Conservation (phyloP, 352 stramenopile species). For the Stramenopiles sp. region DNA sequence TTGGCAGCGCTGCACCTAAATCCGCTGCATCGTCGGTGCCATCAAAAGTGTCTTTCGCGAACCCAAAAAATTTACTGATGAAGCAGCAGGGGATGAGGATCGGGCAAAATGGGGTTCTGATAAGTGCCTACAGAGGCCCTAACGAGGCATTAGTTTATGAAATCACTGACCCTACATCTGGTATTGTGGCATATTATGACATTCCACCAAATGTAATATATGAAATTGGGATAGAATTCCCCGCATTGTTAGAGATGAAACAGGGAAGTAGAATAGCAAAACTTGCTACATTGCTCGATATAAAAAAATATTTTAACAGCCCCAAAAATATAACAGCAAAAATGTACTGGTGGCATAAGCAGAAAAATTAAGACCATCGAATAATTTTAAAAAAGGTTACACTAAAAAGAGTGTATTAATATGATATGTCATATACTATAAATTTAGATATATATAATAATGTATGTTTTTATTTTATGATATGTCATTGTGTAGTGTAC, state of each 20-base stretch:
- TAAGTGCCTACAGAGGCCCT: not conserved
- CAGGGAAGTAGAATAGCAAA: not conserved
- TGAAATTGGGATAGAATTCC: not conserved
- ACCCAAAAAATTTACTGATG: not conserved
- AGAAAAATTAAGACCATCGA: not conserved
- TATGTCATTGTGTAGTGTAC: not conserved
- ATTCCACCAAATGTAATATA: not conserved
- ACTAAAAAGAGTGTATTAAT: conserved; percentile 5
- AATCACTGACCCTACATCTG: not conserved
- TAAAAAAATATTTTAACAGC: not conserved
- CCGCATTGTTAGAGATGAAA: not conserved
- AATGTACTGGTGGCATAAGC: conserved; percentile 3
- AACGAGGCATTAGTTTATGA: not conserved
- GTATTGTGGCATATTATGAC: not conserved
- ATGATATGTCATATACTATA: not conserved
- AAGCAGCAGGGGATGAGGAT: not conserved
- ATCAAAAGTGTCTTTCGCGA: not conserved
- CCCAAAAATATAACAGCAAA: not conserved
- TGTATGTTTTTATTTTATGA: not conserved
- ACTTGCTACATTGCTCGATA: not conserved
- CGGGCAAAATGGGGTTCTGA: not conserved
- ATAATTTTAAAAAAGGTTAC: conserved; percentile 9
- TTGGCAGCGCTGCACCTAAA: not conserved
- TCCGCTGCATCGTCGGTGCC: not conserved
- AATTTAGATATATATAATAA: not conserved